Evolutionary conservation across 495 filamentous ascomycete species (phyloP), one percentile per base, ranked within the genome.

Genomic region (Penicillium paxilli): DNA sequence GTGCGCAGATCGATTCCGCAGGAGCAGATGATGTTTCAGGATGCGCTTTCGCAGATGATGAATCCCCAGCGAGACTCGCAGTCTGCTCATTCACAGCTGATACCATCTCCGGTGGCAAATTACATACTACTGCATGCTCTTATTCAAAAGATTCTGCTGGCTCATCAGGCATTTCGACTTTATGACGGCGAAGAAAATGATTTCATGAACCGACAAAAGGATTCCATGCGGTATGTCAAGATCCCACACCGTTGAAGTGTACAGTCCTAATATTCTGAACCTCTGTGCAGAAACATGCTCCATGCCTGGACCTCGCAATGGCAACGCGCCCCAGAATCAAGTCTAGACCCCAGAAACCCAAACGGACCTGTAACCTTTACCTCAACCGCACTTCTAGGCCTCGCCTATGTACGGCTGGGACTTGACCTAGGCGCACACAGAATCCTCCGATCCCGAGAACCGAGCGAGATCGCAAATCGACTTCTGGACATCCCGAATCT

Each of bases 51-150:
- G 4, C 37, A 47, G 20, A 9, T 58, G 3, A 19, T 51, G 44
- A 45, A 44, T 37, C 10, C 38, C 23, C 24, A 23, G 4, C 22
- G 23, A 2, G 33, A 54, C 2, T 12, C 42, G 19, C 23, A 59
- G 21, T 2, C 12, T 1, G 17, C 16, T 51, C 1, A 28, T 21
- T 49, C 49, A 5, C 42, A 54, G 8, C 35, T 53, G 1, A 45
- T 57, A 1, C 59, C 63, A 11, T 84, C 83, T 0, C 79, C 82
- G 1, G 60, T 85, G 2, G 83, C 81, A 25, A 83, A 81, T 54
- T 85, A 85, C 48, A 70, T 82, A 8, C 75, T 86, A 16, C 78
- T 87, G 20, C 80, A 84, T 53, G 83, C 78, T 8, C 61, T 87
- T 26, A 72, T 85, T 4, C 83, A 87, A 55, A 79, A 81, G 35